Evolutionary conservation across 805 yeast genomes (phyloP), one percentile per base, ranked within the genome.

Genomic region (Spencermartinsiella europaea): DNA sequence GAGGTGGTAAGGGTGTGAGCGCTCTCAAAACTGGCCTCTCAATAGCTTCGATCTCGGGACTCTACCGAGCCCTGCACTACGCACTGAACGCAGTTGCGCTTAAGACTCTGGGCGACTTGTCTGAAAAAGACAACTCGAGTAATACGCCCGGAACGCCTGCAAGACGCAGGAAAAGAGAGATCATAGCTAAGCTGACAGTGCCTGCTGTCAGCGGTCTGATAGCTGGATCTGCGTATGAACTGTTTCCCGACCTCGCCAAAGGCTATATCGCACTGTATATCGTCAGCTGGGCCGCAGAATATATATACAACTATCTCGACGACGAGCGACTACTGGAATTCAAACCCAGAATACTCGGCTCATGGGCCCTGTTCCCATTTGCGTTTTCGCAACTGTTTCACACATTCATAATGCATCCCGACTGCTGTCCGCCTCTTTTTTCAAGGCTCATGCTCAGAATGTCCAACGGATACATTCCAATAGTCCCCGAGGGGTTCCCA

Each of bases 291-390:
- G 63, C 68, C 10, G 58, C 55, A 7, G 72, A 69, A 51, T 60
- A 60, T 49, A 43, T 56, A 15, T 65, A 62, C 55, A 66, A 67
- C 50, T 55, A 52, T 45, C 53, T 65, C 28, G 66, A 66, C 28
- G 69, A 66, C 49, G 45, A 53, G 21, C 68, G 65, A 5, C 53
- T 52, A 44, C 47, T 66, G 38, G 60, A 59, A 52, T 61, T 63
- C 55, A 61, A 54, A 59, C 66, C 53, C 49, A 66, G 57, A 53
- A 63, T 38, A 59, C 68, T 59, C 41, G 71, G 70, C 2, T 53
- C 69, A 12, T 69, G 72, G 72, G 60, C 46, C 34, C 55, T 70
- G 45, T 66, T 69, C 54, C 74, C 74, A 3, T 46, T 66, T 15
- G 68, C 73, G 15, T 57, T 63, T 48, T 57, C 66, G 14, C 72